A percentile compares a stretch with the other conserved stretches of the same genome.
phyloP scores from a whole-genome alignment of 176 grass and related monocot species.

The Carex myosuroides region DNA sequence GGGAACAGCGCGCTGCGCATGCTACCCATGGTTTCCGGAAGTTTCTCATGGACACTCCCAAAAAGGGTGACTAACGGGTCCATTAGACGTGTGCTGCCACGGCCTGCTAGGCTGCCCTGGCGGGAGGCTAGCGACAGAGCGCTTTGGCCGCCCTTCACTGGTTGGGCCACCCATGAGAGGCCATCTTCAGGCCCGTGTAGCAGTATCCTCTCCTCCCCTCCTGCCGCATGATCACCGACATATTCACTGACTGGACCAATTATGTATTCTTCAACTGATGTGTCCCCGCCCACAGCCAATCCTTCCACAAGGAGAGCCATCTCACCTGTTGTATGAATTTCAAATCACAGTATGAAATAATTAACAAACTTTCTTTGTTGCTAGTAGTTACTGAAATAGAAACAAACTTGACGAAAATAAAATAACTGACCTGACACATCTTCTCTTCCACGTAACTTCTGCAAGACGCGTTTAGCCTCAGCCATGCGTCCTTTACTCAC shows the following conservation, averaged over 20 bases:
- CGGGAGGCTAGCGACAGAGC: slow-evolving; percentile 57
- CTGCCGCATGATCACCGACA: slow-evolving; percentile 39
- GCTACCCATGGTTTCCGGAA: slow-evolving; percentile 65
- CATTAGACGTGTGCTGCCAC: slow-evolving; percentile 41
- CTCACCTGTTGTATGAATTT: slow-evolving; percentile 42
- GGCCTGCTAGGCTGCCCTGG: slow-evolving; percentile 51
- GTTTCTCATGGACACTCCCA: slow-evolving; percentile 85
- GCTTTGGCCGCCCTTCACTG: slow-evolving; percentile 75
- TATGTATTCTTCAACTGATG: slow-evolving; percentile 84
- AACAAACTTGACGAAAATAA: background rate
- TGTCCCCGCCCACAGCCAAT: slow-evolving; percentile 68
- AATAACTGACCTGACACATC: slow-evolving; percentile 79
- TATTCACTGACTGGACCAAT: slow-evolving; percentile 53
- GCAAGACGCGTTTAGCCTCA: slow-evolving; percentile 74
- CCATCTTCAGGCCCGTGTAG: slow-evolving; percentile 66
- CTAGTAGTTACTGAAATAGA: background rate
- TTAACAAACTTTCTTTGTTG: background rate
- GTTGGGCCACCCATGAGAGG: slow-evolving; percentile 66
- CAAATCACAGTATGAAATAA: background rate
- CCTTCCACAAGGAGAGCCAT: slow-evolving; percentile 94
- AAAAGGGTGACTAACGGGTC: slow-evolving; percentile 79
- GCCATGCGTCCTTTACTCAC: slow-evolving; percentile 83
- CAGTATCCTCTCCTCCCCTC: slow-evolving; percentile 60
- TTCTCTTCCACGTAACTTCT: slow-evolving; percentile 61
- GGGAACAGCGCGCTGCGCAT: slow-evolving; percentile 76